Evolutionary conservation across 306 rosid genomes (phyloP), one percentile per base, ranked within the genome.

Genomic region (Quillaja saponaria): DNA sequence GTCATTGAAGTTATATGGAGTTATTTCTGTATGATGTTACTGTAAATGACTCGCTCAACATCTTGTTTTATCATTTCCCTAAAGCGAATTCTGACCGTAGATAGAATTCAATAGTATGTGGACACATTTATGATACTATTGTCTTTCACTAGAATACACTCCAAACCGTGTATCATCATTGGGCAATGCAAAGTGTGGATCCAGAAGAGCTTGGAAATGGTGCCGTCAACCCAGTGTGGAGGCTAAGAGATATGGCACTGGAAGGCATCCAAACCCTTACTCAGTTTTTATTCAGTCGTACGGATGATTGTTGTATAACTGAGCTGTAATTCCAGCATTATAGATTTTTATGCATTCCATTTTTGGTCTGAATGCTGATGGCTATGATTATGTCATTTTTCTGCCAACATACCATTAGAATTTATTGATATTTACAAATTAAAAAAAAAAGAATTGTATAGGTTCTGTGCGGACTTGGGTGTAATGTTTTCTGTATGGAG

Each of bases 161-260:
- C 71, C 98, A 88, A 81, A 86, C 88, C 6, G 92, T 92, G 53
- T 72, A 49, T 46, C 79, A 86, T 45, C 76, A 67, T 0, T 92
- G 98, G 98, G 95, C 98, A 2, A 84, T 88, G 80, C 97, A 91
- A 62, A 88, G 76, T 76, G 75, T 85, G 82, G 94, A 88, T 12
- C 79, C 72, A 25, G 88, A 88, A 77, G 92, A 91, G 40, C 81
- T 69, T 1, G 90, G 78, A 13, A 95, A 82, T 13, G 92, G 84
- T 63, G 90, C 77, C 28, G 66, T 76, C 51, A 84, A 84, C 66
- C 73, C 88, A 5, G 75, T 86, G 74, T 91, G 98, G 98, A 88
- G 89, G 78, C 66, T 91, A 6, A 80, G 95, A 71, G 92, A 91
- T 66, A 84, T 91, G 83, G 87, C 82, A 58, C 90, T 86, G 64